Evolutionary conservation across 805 yeast genomes (phyloP), one percentile per base, ranked within the genome.

Genomic region (Wickerhamomyces strasburgensis): DNA sequence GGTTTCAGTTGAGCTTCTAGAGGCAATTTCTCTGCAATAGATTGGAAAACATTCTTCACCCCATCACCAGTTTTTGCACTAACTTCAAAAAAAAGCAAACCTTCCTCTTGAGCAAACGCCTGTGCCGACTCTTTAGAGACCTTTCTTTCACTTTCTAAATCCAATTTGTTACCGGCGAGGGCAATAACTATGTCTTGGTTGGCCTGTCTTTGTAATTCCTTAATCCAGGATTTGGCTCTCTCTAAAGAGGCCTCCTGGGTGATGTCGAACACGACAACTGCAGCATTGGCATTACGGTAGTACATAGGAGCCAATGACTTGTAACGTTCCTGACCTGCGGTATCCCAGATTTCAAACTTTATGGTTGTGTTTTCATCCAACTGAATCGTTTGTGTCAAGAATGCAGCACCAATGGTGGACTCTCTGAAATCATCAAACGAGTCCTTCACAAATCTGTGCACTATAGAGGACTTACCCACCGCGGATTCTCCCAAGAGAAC

Each of bases 341-440:
- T 83, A 54, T 84, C 94, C 94, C 93, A 84, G 35, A 84, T 81
- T 54, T 84, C 93, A 47, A 81, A 74, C 56, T 82, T 81, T 29
- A 83, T 72, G 1, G 78, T 75, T 13, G 75, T 71, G 23, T 55
- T 48, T 25, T 65, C 74, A 37, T 73, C 74, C n/a, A 76, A 53
- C 14, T 73, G 70, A 31, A 82, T 73, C 3, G 78, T 67, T 53
- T 80, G 88, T 2, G 90, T 81, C 35, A 81, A 65, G 57, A 83
- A 84, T 2, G 93, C 94, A 1, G 94, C 94, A 1, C 94, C 93
- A 38, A 84, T 84, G 1, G 94, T 84, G 17, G 89, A 82, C 58
- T 83, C 88, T 45, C 84, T 71, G 57, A 75, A 64, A 47, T 78
- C 84, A 42, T 80, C 83, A 60, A 84, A 84, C 15, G 81, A 73